These are phyloP conservation scores for Colletotrichum graminicola DNA, from an alignment of 2,329 filamentous ascomycete genomes.

Conservation along the genomic window DNA sequence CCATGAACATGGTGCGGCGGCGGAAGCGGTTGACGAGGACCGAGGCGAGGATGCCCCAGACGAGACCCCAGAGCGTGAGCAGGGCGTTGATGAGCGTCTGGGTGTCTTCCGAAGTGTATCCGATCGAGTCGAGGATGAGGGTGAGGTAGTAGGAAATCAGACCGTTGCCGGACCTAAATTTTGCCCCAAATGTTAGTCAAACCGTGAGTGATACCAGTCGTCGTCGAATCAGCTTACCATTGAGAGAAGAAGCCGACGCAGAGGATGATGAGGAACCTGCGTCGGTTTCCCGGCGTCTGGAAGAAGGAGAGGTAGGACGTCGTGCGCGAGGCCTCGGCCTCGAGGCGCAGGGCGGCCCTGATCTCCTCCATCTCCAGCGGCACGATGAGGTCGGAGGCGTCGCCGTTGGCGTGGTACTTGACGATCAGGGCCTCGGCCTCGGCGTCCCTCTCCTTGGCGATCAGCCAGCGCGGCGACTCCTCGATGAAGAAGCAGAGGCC, in stretches of 20 bases:
- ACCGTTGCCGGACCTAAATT: slow-evolving; percentile 49
- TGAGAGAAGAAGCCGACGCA: slow-evolving; percentile 63
- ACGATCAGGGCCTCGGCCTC: slow-evolving; percentile 49
- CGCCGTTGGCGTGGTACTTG: slow-evolving; percentile 65
- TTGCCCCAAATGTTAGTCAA: slow-evolving; percentile 43
- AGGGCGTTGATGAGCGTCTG: slow-evolving; percentile 51
- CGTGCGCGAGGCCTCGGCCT: slow-evolving; percentile 34
- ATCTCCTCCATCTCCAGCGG: slow-evolving; percentile 47
- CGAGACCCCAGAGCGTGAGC: slow-evolving; percentile 41
- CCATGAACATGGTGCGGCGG: slow-evolving; percentile 43
- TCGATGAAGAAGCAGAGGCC: slow-evolving; percentile 43
- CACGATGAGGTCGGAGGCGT: slow-evolving; percentile 62
- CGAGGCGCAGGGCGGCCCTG: slow-evolving; percentile 34
- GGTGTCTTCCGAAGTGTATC: slow-evolving; percentile 44
- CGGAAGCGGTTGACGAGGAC: slow-evolving; percentile 48
- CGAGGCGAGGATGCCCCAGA: slow-evolving; percentile 45
- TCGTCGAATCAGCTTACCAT: slow-evolving; percentile 32
- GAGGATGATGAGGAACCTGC: slow-evolving; percentile 59
- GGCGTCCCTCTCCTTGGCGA: slow-evolving; percentile 49
- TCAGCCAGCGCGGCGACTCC: slow-evolving; percentile 52
- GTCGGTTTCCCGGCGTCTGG: slow-evolving; percentile 44
- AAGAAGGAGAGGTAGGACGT: slow-evolving; percentile 44
- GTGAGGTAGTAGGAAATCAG: slow-evolving; percentile 55
- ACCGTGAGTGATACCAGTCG: slow-evolving; percentile 19
- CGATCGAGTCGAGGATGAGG: slow-evolving; percentile 52